These are phyloP conservation scores for Metschnikowia kofuensis DNA, from an alignment of 805 yeast species.

Conservation along the genomic window DNA sequence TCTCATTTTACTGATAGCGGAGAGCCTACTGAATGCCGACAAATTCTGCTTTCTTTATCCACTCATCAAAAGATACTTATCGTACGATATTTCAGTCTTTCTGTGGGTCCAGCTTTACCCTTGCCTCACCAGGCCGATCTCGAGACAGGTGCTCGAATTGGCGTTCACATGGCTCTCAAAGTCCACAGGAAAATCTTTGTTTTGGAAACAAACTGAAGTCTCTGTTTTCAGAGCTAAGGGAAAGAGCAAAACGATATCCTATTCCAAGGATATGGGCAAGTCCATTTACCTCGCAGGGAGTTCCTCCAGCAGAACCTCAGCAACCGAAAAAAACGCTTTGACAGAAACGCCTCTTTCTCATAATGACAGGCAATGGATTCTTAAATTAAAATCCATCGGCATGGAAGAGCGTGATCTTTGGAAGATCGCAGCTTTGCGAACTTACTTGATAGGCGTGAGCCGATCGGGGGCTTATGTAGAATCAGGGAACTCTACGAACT, in stretches of 20 bases:
- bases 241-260: conserved; percentile 23
- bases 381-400: conserved; percentile 69
- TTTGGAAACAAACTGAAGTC: conserved; percentile 60
- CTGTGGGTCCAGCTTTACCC: conserved; percentile 64
- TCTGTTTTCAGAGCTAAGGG: conserved; percentile 18
- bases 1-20: conserved; percentile 60
- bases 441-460: conserved; percentile 51
- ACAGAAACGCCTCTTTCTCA: conserved; percentile 43
- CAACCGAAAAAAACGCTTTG: neutral
- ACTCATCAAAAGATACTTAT: conserved; percentile 68
- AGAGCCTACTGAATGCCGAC: conserved; percentile 70
- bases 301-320: conserved; percentile 1
- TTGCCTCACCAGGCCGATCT: conserved; percentile 63
- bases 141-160: conserved; percentile 61
- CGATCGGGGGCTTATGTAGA: conserved; percentile 9
- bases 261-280: conserved; percentile 34
- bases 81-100: conserved; percentile 70
- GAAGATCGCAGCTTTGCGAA: conserved; percentile 73
- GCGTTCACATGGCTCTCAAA: conserved; percentile 70
- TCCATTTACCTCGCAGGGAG: conserved; percentile 30
- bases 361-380: conserved; percentile 73
- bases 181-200: conserved; percentile 59
- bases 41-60: conserved; percentile 82
- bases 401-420: conserved; percentile 69
- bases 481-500: conserved; percentile 13